Evolutionary conservation across 1,284 basidiomycete species (phyloP).

Genomic region (Cryptococcus sp.): DNA sequence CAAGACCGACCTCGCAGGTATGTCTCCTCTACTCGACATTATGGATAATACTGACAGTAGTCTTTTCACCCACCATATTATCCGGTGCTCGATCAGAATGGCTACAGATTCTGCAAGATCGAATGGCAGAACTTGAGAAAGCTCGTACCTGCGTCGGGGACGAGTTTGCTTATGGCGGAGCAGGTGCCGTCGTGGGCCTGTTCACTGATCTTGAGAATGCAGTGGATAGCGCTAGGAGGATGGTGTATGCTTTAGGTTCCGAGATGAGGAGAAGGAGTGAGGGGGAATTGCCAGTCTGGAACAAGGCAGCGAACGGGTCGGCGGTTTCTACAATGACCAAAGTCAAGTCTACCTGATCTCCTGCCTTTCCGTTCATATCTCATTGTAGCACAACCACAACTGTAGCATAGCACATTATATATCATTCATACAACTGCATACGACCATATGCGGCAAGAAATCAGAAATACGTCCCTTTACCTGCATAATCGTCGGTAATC

Average conservation of each 20-base stretch:
- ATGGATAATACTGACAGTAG: neutral
- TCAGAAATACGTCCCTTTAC: conserved; percentile 18
- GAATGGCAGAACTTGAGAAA: neutral
- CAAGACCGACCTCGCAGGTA: neutral
- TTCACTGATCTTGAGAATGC: conserved; percentile 20
- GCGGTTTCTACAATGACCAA: neutral
- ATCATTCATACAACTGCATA: too few species aligned
- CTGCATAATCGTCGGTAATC: conserved; percentile 8
- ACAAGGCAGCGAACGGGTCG: neutral
- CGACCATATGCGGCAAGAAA: neutral
- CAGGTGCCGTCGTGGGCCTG: conserved; percentile 12
- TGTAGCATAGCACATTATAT: too few species aligned
- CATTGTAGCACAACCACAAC: too few species aligned
- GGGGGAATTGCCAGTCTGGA: conserved; percentile 18
- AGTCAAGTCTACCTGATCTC: neutral
- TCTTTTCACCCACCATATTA: neutral
- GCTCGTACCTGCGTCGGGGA: neutral
- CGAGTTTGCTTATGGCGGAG: conserved; percentile 26
- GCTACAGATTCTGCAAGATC: neutral
- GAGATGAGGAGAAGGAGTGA: conserved; percentile 26
- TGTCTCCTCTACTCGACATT: neutral
- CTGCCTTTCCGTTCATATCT: too few species aligned
- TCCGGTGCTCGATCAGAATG: neutral
- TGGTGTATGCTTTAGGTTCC: conserved; percentile 23
- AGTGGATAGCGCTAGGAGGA: conserved; percentile 27